These are phyloP conservation scores for Apiosordaria backusii DNA, from an alignment of 495 filamentous ascomycete genomes.

Conservation along the genomic window DNA sequence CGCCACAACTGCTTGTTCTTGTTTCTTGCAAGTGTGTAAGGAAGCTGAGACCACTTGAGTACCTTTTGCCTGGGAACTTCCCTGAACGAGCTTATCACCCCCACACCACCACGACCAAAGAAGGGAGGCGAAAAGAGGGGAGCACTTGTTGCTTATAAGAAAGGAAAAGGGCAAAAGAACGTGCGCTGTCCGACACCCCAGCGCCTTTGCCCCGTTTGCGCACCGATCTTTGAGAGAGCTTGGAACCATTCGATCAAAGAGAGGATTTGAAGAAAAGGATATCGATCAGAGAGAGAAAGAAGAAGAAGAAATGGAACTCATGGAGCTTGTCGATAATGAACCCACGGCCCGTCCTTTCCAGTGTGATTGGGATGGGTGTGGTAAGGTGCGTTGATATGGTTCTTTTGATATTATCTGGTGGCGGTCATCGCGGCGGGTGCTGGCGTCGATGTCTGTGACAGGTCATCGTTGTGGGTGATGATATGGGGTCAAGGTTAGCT, in stretches of 20 bases:
- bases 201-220: conserved; percentile 20
- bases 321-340: conserved; percentile 53
- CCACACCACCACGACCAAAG: conserved; percentile 28
- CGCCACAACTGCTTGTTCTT: no score
- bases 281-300: conserved; percentile 21
- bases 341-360: conserved; percentile 49
- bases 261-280: conserved; percentile 15
- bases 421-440: background rate
- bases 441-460: background rate
- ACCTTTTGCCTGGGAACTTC: conserved; percentile 10
- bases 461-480: background rate
- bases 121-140: conserved; percentile 15
- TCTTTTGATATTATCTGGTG: background rate
- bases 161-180: conserved; percentile 16
- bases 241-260: conserved; percentile 13
- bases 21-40: no score
- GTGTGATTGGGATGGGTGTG: conserved; percentile 52
- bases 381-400: conserved; percentile 43
- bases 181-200: conserved; percentile 24
- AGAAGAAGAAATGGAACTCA: conserved; percentile 47
- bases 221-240: conserved; percentile 18
- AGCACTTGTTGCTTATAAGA: conserved; percentile 31
- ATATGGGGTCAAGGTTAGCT: background rate
- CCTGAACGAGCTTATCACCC: conserved; percentile 16
- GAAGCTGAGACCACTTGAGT: no score